These are phyloP conservation scores for Cryphonectria naterciae DNA, from an alignment of 2,329 filamentous ascomycete genomes.

Conservation along the genomic window DNA sequence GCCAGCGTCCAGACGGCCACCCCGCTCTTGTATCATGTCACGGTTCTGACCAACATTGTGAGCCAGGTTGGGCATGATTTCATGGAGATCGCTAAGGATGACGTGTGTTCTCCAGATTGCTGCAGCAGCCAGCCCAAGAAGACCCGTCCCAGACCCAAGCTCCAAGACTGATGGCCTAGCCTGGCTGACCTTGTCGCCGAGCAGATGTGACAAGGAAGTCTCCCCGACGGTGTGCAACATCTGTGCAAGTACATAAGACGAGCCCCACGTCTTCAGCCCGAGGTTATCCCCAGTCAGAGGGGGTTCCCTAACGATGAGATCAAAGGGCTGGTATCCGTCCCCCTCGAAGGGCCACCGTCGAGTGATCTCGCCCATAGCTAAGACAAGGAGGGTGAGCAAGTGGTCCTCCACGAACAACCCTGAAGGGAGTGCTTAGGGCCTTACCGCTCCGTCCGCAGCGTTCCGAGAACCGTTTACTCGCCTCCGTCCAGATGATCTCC, in stretches of 20 bases:
- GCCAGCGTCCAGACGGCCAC: conserved; percentile 64
- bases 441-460: conserved; percentile 76
- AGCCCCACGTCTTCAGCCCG: conserved; percentile 94
- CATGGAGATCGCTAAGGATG: conserved; percentile 78
- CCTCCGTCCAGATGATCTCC: conserved; percentile 76
- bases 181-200: conserved; percentile 42
- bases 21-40: conserved; percentile 54
- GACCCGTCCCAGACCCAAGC: conserved; percentile 85
- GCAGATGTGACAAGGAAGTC: conserved; percentile 50
- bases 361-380: conserved; percentile 61
- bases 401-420: not conserved
- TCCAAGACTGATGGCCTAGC: conserved; percentile 62
- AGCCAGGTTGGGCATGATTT: conserved; percentile 81
- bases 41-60: conserved; percentile 72
- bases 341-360: conserved; percentile 57
- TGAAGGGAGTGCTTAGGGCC: conserved; percentile 28
- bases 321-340: conserved; percentile 49
- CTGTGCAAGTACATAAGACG: conserved; percentile 81
- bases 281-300: conserved; percentile 85
- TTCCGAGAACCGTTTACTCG: conserved; percentile 80
- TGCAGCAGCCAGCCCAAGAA: conserved; percentile 87
- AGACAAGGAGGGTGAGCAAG: conserved; percentile 19
- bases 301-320: conserved; percentile 80
- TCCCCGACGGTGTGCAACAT: conserved; percentile 60
- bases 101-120: conserved; percentile 69